A percentile compares a stretch with the other conserved stretches of the same genome.
phyloP scores from a whole-genome alignment of 2,329 filamentous ascomycete genomes.

The Microdochium trichocladiopsis region DNA sequence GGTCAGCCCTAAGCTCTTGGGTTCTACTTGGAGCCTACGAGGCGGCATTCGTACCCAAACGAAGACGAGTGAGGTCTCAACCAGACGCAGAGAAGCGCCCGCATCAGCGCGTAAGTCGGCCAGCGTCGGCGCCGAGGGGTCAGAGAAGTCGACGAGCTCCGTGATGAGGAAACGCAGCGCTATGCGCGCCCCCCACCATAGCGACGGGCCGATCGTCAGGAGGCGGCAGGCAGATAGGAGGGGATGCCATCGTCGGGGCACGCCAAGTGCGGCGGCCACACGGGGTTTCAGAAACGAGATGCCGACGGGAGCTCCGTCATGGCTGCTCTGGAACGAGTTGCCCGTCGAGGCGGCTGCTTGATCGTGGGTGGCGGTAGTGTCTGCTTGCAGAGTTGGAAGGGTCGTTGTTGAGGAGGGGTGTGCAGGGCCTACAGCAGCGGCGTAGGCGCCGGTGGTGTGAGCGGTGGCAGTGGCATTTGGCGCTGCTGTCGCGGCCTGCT shows the following conservation, averaged over 20 bases:
- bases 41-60: background rate
- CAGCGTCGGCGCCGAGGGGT: conserved; percentile 1
- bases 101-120: background rate
- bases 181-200: conserved; percentile 66
- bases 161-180: conserved; percentile 61
- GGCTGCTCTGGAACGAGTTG: background rate
- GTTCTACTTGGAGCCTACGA: background rate
- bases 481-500: conserved; percentile 1
- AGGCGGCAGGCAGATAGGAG: conserved; percentile 68
- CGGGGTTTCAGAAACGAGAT: conserved; percentile 61
- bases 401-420: background rate
- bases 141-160: conserved; percentile 36
- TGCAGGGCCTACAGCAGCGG: background rate
- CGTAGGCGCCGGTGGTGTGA: background rate
- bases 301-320: conserved; percentile 11
- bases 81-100: background rate
- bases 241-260: conserved; percentile 66
- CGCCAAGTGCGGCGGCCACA: conserved; percentile 69
- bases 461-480: background rate
- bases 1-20: background rate
- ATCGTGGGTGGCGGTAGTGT: background rate
- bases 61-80: background rate
- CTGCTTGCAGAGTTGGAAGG: background rate
- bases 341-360: background rate
- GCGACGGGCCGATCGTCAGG: conserved; percentile 61